These are phyloP conservation scores for Phanerochaete sordida DNA, from an alignment of 768 basidiomycete species.

Conservation along the genomic window DNA sequence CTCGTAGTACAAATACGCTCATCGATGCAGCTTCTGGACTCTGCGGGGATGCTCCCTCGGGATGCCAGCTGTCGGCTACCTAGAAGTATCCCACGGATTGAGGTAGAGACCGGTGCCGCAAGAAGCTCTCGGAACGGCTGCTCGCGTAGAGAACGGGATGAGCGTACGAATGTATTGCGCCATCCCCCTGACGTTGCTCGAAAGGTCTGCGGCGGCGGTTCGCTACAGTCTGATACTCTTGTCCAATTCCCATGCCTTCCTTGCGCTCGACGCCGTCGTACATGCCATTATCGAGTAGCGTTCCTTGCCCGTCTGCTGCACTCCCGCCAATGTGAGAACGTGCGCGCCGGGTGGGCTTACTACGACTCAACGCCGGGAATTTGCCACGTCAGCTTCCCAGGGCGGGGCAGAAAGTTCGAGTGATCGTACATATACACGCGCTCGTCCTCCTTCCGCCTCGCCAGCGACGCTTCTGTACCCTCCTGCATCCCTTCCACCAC, in stretches of 20 bases:
- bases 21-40: no score
- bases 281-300: neutral
- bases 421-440: constrained; percentile 11
- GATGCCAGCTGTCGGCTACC: neutral
- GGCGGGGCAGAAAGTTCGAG: constrained; percentile 10
- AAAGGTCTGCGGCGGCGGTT: neutral
- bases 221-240: neutral
- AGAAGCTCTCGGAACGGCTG: neutral
- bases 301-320: neutral
- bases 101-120: neutral
- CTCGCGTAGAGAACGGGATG: neutral
- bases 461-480: neutral
- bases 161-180: constrained; percentile 3
- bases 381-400: constrained; percentile 17
- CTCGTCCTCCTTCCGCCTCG: neutral
- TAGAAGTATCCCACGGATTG: neutral
- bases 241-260: constrained; percentile 1
- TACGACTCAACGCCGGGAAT: neutral
- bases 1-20: no score
- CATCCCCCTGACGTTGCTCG: neutral
- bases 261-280: neutral
- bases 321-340: constrained; percentile 13
- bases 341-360: neutral
- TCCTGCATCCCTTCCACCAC: constrained; percentile 1
- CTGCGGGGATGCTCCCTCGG: neutral